Conservation (phyloP, 257 asterid species). For the Vinca minor region DNA sequence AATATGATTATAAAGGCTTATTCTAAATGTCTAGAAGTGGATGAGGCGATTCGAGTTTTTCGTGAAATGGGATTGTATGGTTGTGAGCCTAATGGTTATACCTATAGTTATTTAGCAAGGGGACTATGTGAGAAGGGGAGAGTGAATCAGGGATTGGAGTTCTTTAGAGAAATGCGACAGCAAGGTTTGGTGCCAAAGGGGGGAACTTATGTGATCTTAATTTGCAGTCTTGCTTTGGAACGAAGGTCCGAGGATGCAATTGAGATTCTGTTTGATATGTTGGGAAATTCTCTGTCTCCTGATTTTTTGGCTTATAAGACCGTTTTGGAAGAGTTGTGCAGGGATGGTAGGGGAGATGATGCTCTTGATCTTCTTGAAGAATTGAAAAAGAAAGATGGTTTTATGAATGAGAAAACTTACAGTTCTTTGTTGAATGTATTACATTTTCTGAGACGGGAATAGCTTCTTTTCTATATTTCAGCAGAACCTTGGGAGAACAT, state of each 20-base stretch:
- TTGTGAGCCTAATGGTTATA: constrained; percentile 68
- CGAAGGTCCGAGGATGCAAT: constrained; percentile 56
- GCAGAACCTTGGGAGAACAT: neutral
- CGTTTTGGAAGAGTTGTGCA: constrained; percentile 72
- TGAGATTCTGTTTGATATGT: constrained; percentile 53
- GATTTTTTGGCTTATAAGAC: constrained; percentile 75
- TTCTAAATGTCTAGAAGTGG: constrained; percentile 62
- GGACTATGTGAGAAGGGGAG: constrained; percentile 85
- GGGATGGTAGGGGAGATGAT: constrained; percentile 68
- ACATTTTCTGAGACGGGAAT: constrained; percentile 46
- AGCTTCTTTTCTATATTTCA: neutral
- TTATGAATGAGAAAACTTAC: constrained; percentile 76
- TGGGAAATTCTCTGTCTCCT: constrained; percentile 55
- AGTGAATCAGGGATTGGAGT: constrained; percentile 52
- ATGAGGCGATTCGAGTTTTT: constrained; percentile 67
- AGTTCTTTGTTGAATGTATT: constrained; percentile 50
- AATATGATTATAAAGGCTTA: constrained; percentile 84
- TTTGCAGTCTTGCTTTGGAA: constrained; percentile 76
- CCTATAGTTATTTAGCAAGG: constrained; percentile 56
- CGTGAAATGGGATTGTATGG: constrained; percentile 92
- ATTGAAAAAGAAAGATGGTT: constrained; percentile 54
- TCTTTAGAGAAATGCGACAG: constrained; percentile 58
- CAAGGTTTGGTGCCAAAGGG: constrained; percentile 54
- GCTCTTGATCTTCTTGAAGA: constrained; percentile 69
- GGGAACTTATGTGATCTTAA: constrained; percentile 46